A percentile compares a stretch with the other conserved stretches of the same genome.
These are phyloP conservation scores for Odonthalia washingtoniensis DNA, from an alignment of 31 red algal species.

Conservation along the genomic window DNA sequence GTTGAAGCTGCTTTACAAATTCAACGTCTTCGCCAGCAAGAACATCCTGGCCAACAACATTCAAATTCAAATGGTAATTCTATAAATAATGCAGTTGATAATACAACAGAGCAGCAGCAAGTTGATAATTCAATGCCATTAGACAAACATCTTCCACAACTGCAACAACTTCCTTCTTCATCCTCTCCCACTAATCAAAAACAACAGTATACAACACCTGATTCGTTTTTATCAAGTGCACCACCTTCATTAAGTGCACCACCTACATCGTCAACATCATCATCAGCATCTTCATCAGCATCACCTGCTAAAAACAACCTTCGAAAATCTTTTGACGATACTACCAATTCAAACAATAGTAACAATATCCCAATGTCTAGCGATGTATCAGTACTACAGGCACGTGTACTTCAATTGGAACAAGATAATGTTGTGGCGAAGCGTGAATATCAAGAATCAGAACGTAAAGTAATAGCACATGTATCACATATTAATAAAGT, in stretches of 20 bases:
- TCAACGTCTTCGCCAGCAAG: slow-evolving; percentile 24
- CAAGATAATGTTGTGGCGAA: slow-evolving; percentile 38
- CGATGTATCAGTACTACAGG: slow-evolving; percentile 54
- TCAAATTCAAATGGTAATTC: not conserved
- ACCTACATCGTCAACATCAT: slow-evolving; percentile 7
- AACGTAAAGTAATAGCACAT: slow-evolving; percentile 68
- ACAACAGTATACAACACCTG: too few species aligned
- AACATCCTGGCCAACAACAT: slow-evolving; percentile 6
- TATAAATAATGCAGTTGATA: not conserved
- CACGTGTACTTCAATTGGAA: slow-evolving; percentile 47
- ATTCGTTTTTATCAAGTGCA: too few species aligned
- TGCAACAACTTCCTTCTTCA: slow-evolving; percentile 28
- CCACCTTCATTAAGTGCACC: too few species aligned
- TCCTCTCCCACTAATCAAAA: too few species aligned
- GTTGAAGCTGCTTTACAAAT: slow-evolving; percentile 40
- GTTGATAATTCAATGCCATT: not conserved
- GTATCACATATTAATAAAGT: slow-evolving; percentile 72
- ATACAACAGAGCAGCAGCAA: not conserved
- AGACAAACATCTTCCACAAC: not conserved
- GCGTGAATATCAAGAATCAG: slow-evolving; percentile 47
- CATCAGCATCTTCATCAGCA: too few species aligned
- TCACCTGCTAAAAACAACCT: too few species aligned
- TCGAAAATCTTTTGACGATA: too few species aligned
- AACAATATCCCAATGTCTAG: too few species aligned
- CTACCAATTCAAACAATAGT: too few species aligned